These are phyloP conservation scores for Quaeritorhiza haematococci DNA, from an alignment of 371 early-diverging fungal species.

Conservation along the genomic window DNA sequence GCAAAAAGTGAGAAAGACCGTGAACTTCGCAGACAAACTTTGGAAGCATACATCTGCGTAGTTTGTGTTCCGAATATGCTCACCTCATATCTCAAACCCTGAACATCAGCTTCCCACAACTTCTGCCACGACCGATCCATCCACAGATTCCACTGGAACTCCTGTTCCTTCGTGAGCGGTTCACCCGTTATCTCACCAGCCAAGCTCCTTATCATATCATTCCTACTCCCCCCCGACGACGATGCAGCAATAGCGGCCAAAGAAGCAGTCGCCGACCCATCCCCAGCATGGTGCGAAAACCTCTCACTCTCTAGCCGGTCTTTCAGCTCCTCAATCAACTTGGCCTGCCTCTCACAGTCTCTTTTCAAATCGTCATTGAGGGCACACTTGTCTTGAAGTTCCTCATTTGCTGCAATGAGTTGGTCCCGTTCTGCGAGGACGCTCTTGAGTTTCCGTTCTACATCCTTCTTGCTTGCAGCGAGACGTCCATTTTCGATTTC, in stretches of 20 bases:
- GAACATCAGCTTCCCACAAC: constrained; percentile 27
- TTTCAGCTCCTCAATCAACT: constrained; percentile 14
- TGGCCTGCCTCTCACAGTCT: constrained; percentile 12
- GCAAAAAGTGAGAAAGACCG: background rate
- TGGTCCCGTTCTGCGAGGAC: background rate
- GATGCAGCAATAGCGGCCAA: background rate
- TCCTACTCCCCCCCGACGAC: too few species aligned
- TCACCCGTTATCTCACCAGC: background rate
- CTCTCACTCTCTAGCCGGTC: constrained; percentile 23
- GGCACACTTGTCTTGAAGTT: constrained; percentile 3
- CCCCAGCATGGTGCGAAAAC: background rate
- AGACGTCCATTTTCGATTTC: constrained; percentile 12
- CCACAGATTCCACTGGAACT: constrained; percentile 34
- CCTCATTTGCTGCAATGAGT: background rate
- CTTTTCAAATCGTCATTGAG: background rate
- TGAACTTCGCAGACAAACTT: too few species aligned
- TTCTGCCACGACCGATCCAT: constrained; percentile 17
- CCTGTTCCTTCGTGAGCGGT: background rate
- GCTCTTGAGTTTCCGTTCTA: constrained; percentile 2
- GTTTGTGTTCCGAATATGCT: background rate
- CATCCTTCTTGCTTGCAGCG: constrained; percentile 3
- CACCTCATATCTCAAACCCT: constrained; percentile 26
- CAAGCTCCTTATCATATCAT: too few species aligned
- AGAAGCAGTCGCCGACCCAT: background rate
- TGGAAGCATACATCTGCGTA: too few species aligned